Evolutionary conservation across 2,329 filamentous ascomycete species (phyloP).

Genomic region (Cladosporium sp.): DNA sequence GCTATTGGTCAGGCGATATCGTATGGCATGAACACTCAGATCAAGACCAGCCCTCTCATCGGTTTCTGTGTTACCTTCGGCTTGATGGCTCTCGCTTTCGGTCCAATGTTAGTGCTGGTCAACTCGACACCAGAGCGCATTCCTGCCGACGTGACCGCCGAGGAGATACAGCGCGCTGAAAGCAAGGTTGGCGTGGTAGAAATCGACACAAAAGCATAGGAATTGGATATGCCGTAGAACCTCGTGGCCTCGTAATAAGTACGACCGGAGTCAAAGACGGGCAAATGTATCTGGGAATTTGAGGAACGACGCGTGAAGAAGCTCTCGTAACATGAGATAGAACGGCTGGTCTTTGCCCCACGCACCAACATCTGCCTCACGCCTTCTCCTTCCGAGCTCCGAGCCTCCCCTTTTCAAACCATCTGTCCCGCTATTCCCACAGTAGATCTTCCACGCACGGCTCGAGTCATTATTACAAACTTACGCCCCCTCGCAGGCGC

Average conservation of each 20-base stretch:
- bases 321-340: not conserved
- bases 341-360: not conserved
- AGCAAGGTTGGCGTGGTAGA: not conserved
- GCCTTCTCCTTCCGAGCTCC: not conserved
- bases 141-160: slow-evolving; percentile 23
- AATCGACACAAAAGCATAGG: not conserved
- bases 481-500: not conserved
- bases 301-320: not conserved
- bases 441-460: not conserved
- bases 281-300: not conserved
- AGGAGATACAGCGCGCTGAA: slow-evolving; percentile 18
- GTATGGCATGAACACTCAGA: slow-evolving; percentile 28
- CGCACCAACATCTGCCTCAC: not conserved
- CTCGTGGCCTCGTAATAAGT: not conserved
- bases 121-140: slow-evolving; percentile 37
- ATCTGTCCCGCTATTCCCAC: not conserved
- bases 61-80: slow-evolving; percentile 44
- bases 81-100: slow-evolving; percentile 34
- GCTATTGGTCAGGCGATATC: slow-evolving; percentile 48
- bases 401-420: not conserved
- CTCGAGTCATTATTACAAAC: not conserved
- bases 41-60: slow-evolving; percentile 44
- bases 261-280: not conserved
- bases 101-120: slow-evolving; percentile 37
- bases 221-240: not conserved